Conservation (phyloP, 2,329 filamentous ascomycete genomes). For the Fusarium mundagurra region DNA sequence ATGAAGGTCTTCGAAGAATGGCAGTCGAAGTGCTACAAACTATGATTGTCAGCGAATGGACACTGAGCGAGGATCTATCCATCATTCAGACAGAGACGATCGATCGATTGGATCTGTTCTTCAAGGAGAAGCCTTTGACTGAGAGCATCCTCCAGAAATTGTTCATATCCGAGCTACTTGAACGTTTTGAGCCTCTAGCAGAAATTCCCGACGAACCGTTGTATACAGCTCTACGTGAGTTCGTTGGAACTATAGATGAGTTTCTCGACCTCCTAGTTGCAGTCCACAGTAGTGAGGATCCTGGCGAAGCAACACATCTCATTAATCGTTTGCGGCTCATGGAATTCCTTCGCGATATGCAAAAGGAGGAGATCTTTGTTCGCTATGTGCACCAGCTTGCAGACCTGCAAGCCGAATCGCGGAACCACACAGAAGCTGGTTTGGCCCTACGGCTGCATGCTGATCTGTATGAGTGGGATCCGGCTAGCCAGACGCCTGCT, state of each 20-base stretch:
- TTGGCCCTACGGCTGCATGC: conserved; percentile 90
- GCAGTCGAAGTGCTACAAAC: conserved; percentile 94
- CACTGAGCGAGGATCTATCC: conserved; percentile 88
- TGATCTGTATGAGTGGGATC: conserved; percentile 92
- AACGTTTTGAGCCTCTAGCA: conserved; percentile 78
- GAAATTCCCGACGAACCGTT: conserved; percentile 75
- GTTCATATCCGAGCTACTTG: conserved; percentile 86
- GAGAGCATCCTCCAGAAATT: conserved; percentile 92
- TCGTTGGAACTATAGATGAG: conserved; percentile 88
- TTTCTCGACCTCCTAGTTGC: conserved; percentile 90
- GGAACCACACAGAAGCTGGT: conserved; percentile 88
- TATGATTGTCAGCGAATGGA: conserved; percentile 99
- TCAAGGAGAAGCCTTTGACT: conserved; percentile 87
- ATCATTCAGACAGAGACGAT: conserved; percentile 97
- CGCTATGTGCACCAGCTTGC: conserved; percentile 95
- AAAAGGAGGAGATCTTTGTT: conserved; percentile 96
- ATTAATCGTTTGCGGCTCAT: conserved; percentile 91
- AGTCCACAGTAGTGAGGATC: conserved; percentile 80
- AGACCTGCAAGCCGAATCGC: conserved; percentile 75
- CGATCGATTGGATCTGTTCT: conserved; percentile 87
- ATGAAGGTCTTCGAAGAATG: conserved; percentile 87
- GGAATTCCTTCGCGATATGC: conserved; percentile 97
- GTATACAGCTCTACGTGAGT: conserved; percentile 77
- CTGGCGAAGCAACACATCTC: conserved; percentile 80
- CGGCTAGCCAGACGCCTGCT: conserved; percentile 70